phyloP scores from a whole-genome alignment of 2,329 filamentous ascomycete species.

The Lasiodiplodia sp. region DNA sequence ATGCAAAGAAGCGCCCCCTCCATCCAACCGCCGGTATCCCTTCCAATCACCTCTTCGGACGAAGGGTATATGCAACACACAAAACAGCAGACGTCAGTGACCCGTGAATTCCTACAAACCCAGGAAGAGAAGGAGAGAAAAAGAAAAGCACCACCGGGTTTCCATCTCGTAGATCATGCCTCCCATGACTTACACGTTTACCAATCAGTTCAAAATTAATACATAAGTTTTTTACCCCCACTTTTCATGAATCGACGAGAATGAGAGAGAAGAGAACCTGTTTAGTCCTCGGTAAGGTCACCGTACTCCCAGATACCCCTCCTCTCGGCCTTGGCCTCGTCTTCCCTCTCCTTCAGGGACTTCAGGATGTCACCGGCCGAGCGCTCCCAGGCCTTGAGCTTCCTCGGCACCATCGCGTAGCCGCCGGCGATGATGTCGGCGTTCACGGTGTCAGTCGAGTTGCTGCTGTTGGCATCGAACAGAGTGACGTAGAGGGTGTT shows the following conservation, averaged over 20 bases:
- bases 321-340: slow-evolving; percentile 78
- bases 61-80: slow-evolving; percentile 1
- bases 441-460: slow-evolving; percentile 82
- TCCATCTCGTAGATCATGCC: background rate
- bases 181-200: background rate
- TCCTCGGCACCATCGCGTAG: slow-evolving; percentile 87
- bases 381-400: slow-evolving; percentile 91
- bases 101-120: slow-evolving; percentile 1
- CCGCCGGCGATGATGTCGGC: slow-evolving; percentile 84
- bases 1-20: background rate
- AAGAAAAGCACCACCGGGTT: background rate
- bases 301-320: slow-evolving; percentile 98
- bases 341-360: slow-evolving; percentile 75
- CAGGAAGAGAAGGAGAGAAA: background rate
- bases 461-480: slow-evolving; percentile 74
- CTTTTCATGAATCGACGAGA: background rate
- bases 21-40: background rate
- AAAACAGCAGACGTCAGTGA: background rate
- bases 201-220: background rate
- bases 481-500: slow-evolving; percentile 86
- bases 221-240: background rate
- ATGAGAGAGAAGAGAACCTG: background rate
- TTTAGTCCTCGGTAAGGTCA: slow-evolving; percentile 76
- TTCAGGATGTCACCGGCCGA: slow-evolving; percentile 75
- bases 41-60: background rate